These are phyloP conservation scores for Fusarium pseudoanthophilum DNA, from an alignment of 2,329 filamentous ascomycete genomes.

Conservation along the genomic window DNA sequence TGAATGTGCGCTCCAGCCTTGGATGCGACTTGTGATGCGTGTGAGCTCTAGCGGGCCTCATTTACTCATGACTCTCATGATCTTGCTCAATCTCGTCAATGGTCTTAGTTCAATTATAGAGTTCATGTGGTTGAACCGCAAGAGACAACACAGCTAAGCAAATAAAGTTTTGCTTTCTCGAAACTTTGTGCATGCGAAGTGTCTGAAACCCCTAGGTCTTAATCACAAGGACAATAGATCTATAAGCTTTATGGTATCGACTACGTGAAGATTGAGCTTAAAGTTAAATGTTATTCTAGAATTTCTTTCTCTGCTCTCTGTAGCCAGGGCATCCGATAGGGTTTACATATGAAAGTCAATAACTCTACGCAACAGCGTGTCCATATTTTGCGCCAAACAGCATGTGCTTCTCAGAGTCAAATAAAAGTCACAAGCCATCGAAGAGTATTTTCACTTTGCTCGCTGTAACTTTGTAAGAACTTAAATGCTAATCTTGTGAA, in stretches of 20 bases:
- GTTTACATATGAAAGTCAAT: fast-evolving
- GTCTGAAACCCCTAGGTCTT: background rate
- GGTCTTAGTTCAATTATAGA: background rate
- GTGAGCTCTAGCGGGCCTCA: too few relatives aligned
- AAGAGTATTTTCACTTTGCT: background rate
- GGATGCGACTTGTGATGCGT: too few relatives aligned
- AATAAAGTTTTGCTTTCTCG: background rate
- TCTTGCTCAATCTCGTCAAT: background rate
- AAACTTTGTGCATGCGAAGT: background rate
- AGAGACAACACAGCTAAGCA: background rate
- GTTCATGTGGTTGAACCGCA: too few relatives aligned
- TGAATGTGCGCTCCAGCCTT: too few relatives aligned
- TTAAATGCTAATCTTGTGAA: fast-evolving
- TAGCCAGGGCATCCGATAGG: fast-evolving
- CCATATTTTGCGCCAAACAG: fast-evolving
- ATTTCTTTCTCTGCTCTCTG: fast-evolving
- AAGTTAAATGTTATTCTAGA: fast-evolving
- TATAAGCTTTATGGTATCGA: background rate
- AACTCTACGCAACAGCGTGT: fast-evolving
- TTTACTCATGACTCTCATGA: background rate
- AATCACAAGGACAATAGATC: background rate
- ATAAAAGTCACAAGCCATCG: fast-evolving
- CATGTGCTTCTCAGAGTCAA: fast-evolving
- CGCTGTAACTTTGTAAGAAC: fast-evolving
- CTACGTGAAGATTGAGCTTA: fast-evolving